phyloP scores from a whole-genome alignment of 805 yeast species.

The Saccharomycopsis microspora region DNA sequence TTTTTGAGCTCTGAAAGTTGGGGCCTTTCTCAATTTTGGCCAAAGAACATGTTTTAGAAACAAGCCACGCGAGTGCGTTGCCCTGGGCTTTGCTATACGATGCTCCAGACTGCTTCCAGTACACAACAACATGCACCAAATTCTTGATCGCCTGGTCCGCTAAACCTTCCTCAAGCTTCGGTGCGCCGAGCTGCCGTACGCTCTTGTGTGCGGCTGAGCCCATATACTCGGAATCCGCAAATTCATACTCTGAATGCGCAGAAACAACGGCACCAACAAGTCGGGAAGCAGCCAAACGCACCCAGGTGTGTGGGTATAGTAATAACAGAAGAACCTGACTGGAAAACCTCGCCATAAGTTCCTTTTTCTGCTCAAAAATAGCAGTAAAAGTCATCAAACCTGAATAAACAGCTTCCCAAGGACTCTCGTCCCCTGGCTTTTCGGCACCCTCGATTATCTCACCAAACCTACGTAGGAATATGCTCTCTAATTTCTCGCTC shows the following conservation, averaged over 20 bases:
- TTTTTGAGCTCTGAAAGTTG: constrained; percentile 48
- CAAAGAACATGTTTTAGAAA: constrained; percentile 48
- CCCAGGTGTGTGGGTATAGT: constrained; percentile 88
- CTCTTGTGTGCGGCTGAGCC: constrained; percentile 58
- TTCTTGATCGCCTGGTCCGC: constrained; percentile 58
- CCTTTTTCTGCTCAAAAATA: constrained; percentile 29
- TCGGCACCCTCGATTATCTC: constrained; percentile 23
- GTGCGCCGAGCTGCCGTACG: constrained; percentile 76
- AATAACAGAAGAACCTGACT: constrained; percentile 35
- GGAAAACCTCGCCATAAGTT: constrained; percentile 33
- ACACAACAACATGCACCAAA: constrained; percentile 44
- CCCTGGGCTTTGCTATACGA: constrained; percentile 16
- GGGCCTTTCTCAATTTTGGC: constrained; percentile 54
- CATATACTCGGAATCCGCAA: constrained; percentile 35
- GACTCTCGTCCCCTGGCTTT: constrained; percentile 20
- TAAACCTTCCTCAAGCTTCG: constrained; percentile 50
- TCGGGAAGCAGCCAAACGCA: constrained; percentile 56
- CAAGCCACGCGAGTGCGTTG: constrained; percentile 46
- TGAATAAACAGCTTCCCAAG: constrained; percentile 74
- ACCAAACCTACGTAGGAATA: constrained; percentile 22
- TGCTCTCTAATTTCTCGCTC: constrained; percentile 28
- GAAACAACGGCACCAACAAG: constrained; percentile 43
- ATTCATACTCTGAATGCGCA: constrained; percentile 23
- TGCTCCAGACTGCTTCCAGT: constrained; percentile 34
- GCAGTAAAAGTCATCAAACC: constrained; percentile 38